Evolutionary conservation across 1,284 basidiomycete species (phyloP).

Genomic region (Ganoderma boninense): DNA sequence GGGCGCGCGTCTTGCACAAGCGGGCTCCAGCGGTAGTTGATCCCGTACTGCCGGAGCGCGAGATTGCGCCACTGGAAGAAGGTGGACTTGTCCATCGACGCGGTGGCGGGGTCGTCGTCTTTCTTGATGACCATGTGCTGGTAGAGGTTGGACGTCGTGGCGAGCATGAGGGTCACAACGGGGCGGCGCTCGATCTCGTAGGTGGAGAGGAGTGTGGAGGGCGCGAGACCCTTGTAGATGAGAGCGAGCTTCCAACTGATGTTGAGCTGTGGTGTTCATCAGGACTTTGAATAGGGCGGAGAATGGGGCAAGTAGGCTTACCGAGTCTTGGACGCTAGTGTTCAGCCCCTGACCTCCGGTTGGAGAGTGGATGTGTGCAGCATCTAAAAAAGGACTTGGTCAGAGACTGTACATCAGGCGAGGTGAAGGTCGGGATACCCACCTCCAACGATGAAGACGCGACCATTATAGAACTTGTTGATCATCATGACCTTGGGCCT

Average conservation of each 20-base stretch:
- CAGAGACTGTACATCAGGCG: background rate
- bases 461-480: slow-evolving; percentile 44
- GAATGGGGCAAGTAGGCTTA: slow-evolving; percentile 31
- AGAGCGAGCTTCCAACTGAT: slow-evolving; percentile 45
- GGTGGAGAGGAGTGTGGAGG: slow-evolving; percentile 33
- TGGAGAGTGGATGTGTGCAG: slow-evolving; percentile 41
- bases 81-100: background rate
- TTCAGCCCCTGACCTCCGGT: slow-evolving; percentile 35
- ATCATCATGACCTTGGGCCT: slow-evolving; percentile 51
- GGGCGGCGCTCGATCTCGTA: slow-evolving; percentile 41
- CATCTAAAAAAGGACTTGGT: slow-evolving; percentile 27
- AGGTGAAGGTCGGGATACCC: background rate
- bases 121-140: background rate
- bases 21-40: slow-evolving; percentile 57
- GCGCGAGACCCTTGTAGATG: slow-evolving; percentile 37
- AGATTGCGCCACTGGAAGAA: slow-evolving; percentile 14
- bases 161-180: slow-evolving; percentile 38
- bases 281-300: slow-evolving; percentile 16
- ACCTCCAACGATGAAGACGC: slow-evolving; percentile 47
- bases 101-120: background rate
- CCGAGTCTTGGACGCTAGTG: slow-evolving; percentile 15
- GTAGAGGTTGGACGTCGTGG: slow-evolving; percentile 27
- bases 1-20: slow-evolving; percentile 50
- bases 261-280: slow-evolving; percentile 36
- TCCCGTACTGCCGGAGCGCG: slow-evolving; percentile 49